Conservation (phyloP, 1,284 basidiomycete genomes). For the Ceratobasidium sp. region DNA sequence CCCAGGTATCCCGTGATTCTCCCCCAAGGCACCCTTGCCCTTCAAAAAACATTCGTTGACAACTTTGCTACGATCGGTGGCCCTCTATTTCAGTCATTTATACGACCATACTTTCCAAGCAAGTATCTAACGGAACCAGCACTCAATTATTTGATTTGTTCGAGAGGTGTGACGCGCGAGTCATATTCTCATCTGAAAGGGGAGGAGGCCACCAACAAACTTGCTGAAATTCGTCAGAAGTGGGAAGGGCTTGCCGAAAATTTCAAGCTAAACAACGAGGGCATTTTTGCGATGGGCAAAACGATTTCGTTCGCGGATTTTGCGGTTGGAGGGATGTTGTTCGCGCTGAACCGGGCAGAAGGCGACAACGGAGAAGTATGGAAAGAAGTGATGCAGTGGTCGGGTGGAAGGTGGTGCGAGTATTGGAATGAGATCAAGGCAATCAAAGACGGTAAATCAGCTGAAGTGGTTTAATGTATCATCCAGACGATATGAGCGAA, state of each 20-base stretch:
- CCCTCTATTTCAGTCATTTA: too few relatives aligned
- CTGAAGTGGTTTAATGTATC: neutral
- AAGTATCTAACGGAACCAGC: too few relatives aligned
- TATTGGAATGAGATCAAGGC: neutral
- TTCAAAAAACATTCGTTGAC: conserved; percentile 30
- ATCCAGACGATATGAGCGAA: neutral
- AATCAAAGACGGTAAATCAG: neutral
- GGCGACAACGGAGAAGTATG: neutral
- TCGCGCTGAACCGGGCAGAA: neutral
- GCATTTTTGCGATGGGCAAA: conserved; percentile 22
- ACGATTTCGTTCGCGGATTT: conserved; percentile 37
- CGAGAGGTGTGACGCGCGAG: too few relatives aligned
- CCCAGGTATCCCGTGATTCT: conserved; percentile 26
- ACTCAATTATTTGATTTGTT: too few relatives aligned
- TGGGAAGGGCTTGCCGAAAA: neutral
- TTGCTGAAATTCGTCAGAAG: neutral
- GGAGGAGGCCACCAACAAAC: neutral
- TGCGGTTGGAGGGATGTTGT: neutral
- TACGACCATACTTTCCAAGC: too few relatives aligned
- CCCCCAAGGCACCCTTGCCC: conserved; percentile 6
- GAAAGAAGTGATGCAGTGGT: conserved; percentile 2
- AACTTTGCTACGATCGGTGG: neutral
- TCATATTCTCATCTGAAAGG: too few relatives aligned
- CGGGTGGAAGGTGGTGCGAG: neutral
- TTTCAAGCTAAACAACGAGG: neutral